Percentiles rank a stretch among this genome's conserved stretches.
phyloP scores from a whole-genome alignment of 2,329 filamentous ascomycete species.

The Pyricularia pennisetigena region DNA sequence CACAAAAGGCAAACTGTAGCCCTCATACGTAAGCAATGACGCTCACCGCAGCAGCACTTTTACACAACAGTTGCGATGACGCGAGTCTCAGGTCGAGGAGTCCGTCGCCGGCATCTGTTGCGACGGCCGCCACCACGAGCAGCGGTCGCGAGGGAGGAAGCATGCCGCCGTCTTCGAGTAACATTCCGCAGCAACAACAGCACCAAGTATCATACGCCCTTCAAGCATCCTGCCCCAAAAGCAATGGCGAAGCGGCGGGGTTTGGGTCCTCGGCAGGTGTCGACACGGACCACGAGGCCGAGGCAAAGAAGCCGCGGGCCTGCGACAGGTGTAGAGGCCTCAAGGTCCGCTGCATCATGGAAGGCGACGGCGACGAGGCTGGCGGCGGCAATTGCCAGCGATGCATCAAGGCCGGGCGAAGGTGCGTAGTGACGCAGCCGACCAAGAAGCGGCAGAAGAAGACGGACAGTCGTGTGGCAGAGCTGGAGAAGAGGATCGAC shows the following conservation, averaged over 20 bases:
- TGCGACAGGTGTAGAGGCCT: constrained; percentile 68
- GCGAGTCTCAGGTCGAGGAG: background rate
- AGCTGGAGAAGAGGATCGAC: constrained; percentile 89
- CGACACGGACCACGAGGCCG: constrained; percentile 19
- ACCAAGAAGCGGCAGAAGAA: constrained; percentile 80
- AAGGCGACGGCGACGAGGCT: constrained; percentile 53
- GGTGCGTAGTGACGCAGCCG: constrained; percentile 67
- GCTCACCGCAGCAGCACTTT: background rate
- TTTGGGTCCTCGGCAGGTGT: background rate
- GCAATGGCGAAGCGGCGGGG: background rate
- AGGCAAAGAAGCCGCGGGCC: constrained; percentile 58
- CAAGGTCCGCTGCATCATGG: constrained; percentile 61
- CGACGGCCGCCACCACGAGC: background rate
- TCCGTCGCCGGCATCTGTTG: background rate
- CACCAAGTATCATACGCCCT: background rate
- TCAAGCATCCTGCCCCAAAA: background rate
- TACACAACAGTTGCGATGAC: background rate
- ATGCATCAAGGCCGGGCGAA: constrained; percentile 70
- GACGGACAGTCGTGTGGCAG: constrained; percentile 78
- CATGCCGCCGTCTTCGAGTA: background rate
- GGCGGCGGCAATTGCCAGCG: constrained; percentile 61
- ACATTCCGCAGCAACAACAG: background rate
- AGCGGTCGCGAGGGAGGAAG: background rate
- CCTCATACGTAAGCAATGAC: background rate
- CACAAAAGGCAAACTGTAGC: background rate